A percentile compares a stretch with the other conserved stretches of the same genome.
phyloP scores from a whole-genome alignment of 2,329 filamentous ascomycete genomes.

The Nemania diffusa region DNA sequence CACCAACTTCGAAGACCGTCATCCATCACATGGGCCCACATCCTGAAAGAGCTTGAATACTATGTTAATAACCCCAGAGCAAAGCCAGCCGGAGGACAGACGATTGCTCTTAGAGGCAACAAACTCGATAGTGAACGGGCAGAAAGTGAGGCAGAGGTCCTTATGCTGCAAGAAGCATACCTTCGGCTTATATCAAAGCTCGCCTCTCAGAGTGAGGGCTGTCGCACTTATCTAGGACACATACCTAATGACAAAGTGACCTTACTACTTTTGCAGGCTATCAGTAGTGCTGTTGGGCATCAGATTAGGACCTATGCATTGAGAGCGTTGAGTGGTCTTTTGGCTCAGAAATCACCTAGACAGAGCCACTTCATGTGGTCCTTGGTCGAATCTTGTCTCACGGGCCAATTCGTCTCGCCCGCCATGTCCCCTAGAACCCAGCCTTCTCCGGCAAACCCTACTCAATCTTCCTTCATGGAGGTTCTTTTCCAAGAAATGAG shows the following conservation, averaged over 20 bases:
- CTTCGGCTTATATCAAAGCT: conserved; percentile 87
- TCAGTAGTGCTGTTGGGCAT: conserved; percentile 78
- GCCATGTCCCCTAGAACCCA: conserved; percentile 42
- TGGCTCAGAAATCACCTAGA: conserved; percentile 76
- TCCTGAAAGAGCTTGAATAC: conserved; percentile 88
- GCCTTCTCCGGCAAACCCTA: conserved; percentile 48
- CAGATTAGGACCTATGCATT: conserved; percentile 87
- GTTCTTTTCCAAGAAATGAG: conserved; percentile 79
- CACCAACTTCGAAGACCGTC: conserved; percentile 80
- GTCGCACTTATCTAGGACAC: conserved; percentile 78
- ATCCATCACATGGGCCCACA: conserved; percentile 91
- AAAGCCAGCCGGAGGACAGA: conserved; percentile 68
- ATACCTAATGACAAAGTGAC: conserved; percentile 73
- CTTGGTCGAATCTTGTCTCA: conserved; percentile 82
- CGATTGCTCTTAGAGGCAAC: conserved; percentile 64
- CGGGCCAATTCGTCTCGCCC: conserved; percentile 61
- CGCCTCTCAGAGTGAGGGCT: conserved; percentile 75
- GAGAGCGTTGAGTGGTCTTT: conserved; percentile 77
- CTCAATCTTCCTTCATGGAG: conserved; percentile 59
- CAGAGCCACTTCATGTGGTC: conserved; percentile 82
- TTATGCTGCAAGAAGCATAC: conserved; percentile 97
- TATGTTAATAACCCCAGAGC: conserved; percentile 84
- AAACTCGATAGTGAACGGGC: conserved; percentile 74
- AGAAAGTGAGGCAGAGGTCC: conserved; percentile 87
- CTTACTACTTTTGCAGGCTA: conserved; percentile 80